These are phyloP conservation scores for Coleophoma cylindrospora DNA, from an alignment of 2,329 filamentous ascomycete genomes.

Conservation along the genomic window DNA sequence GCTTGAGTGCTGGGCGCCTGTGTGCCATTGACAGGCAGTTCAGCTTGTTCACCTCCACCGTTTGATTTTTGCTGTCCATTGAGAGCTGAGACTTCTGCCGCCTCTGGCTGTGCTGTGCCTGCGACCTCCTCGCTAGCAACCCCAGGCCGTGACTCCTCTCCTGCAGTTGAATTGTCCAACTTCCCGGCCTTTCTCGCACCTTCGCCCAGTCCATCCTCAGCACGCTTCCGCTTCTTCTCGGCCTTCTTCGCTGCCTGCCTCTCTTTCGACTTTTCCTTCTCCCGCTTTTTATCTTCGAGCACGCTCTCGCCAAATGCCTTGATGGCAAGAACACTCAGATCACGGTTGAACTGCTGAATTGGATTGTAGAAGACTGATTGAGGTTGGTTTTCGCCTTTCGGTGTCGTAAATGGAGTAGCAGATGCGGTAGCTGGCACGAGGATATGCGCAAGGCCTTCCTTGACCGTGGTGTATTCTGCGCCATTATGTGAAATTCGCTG, in stretches of 20 bases:
- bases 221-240: conserved; percentile 43
- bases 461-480: conserved; percentile 53
- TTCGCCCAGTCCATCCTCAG: conserved; percentile 24
- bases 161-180: conserved; percentile 8
- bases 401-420: conserved; percentile 37
- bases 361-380: conserved; percentile 97
- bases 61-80: neutral
- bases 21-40: neutral
- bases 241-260: conserved; percentile 28
- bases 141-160: neutral
- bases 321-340: conserved; percentile 88
- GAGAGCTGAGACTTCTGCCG: neutral
- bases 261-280: conserved; percentile 35
- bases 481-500: conserved; percentile 36
- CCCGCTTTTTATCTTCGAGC: conserved; percentile 38
- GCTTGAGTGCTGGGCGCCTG: neutral
- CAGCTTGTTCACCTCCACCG: neutral
- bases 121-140: neutral
- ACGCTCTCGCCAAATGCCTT: conserved; percentile 77
- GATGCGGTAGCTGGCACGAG: conserved; percentile 51
- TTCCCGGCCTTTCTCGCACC: conserved; percentile 28
- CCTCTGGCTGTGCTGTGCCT: neutral
- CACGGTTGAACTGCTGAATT: conserved; percentile 97
- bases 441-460: conserved; percentile 65
- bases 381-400: conserved; percentile 51